phyloP scores from a whole-genome alignment of 192 early-diverging fungal genomes.

The Podila clonocystis region DNA sequence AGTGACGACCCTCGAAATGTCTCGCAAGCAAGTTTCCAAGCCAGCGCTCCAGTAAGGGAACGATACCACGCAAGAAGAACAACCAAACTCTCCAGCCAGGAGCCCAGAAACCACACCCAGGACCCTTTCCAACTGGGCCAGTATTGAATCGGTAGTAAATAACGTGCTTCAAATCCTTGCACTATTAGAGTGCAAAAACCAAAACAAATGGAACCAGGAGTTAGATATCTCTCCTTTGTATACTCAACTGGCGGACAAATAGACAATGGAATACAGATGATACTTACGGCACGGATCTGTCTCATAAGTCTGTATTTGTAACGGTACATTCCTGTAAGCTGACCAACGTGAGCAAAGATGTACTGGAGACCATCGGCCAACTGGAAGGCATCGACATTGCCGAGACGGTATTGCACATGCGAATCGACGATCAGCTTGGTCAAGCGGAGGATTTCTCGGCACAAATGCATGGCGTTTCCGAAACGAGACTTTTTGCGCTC shows the following conservation, averaged over 20 bases:
- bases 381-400: slow-evolving; percentile 99
- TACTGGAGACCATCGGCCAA: slow-evolving; percentile 99
- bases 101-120: slow-evolving; percentile 99
- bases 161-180: slow-evolving; percentile 95
- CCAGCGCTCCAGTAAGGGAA: slow-evolving; percentile 97
- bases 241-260: neutral
- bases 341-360: slow-evolving; percentile 98
- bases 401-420: slow-evolving; percentile 97
- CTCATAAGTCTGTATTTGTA: slow-evolving; percentile 99
- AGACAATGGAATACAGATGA: slow-evolving; percentile 7
- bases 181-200: slow-evolving; percentile 24
- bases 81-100: slow-evolving; percentile 99
- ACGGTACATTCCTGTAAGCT: slow-evolving; percentile 99
- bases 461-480: slow-evolving; percentile 95
- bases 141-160: slow-evolving; percentile 96
- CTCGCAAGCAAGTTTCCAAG: slow-evolving; percentile 97
- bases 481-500: slow-evolving; percentile 99
- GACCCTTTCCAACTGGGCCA: slow-evolving; percentile 97
- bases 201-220: neutral
- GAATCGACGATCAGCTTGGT: slow-evolving; percentile 98
- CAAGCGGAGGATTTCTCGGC: slow-evolving; percentile 95
- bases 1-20: slow-evolving; percentile 98
- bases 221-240: neutral
- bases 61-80: slow-evolving; percentile 98
- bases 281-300: slow-evolving; percentile 89